Base-by-base conservation (phyloP, 1,139 yeast genomes). In the Saccharomyces hybrid region DNA sequence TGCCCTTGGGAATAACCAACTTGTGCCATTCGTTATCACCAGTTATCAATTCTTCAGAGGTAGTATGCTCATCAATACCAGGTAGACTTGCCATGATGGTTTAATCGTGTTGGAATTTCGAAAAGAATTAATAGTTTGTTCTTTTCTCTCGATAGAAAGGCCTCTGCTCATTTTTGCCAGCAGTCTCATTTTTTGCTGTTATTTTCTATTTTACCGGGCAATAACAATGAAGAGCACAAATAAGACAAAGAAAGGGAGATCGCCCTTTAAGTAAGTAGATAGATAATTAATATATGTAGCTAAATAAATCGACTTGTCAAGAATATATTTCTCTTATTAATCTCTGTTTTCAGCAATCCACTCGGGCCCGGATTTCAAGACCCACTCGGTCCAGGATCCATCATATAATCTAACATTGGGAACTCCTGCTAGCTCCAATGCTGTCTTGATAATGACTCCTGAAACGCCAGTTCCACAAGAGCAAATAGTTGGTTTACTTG, bases 401-500 rank as follows among this genome's bases (percentile, higher is more conserved):
- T 93, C 99, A 64, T 91, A 93, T 6, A 93, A 85, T 52, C 82
- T 79, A 20, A 89, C 76, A 23, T 73, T 66, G 34, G 75, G 70
- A 28, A 75, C 65, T 0, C 83, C 84, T 1, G 86, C 81, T 25
- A 80, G 75, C 52, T 83, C 82, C 47, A 88, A 72, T 2, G 88
- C 95, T 26, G 84, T 76, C 69, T 86, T 85, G 55, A 91, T 75
- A 47, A 91, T 82, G 59, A 91, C 88, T 0, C 97, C 97, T 23
- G 97, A 85, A 49, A 91, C 97, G 50, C 98, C 98, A 1, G 97
- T 85, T 25, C 98, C 99, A 69, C 99, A 93, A 88, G 87, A 82
- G 48, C 85, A 88, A 54, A 93, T 82, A 20, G 88, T 80, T 8
- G 86, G 90, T 62, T 84, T 82, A 2, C 69, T 69, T 32, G 73